phyloP scores from a whole-genome alignment of 2,329 filamentous ascomycete species.

The Monosporascus sp. region DNA sequence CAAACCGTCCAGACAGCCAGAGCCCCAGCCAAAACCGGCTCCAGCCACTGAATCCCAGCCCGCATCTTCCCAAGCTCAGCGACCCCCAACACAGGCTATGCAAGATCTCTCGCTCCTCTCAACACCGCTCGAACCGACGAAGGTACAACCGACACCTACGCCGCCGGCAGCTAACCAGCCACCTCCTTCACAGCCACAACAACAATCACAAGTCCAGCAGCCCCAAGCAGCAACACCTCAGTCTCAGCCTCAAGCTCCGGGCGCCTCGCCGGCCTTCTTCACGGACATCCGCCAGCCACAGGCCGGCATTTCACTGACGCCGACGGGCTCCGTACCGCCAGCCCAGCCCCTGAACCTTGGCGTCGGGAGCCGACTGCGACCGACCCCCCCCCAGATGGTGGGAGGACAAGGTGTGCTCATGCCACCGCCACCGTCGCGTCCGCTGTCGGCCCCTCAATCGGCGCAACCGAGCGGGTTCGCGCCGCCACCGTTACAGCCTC shows the following conservation, averaged over 20 bases:
- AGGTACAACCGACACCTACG: constrained; percentile 29
- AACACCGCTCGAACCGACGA: constrained; percentile 48
- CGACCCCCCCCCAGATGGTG: constrained; percentile 60
- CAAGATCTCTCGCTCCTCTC: constrained; percentile 51
- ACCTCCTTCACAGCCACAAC: constrained; percentile 24
- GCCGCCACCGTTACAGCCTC: constrained; percentile 71
- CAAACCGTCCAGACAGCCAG: constrained; percentile 66
- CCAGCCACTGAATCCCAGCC: constrained; percentile 55
- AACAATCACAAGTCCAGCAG: constrained; percentile 25
- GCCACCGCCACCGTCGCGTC: constrained; percentile 70
- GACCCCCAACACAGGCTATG: constrained; percentile 34
- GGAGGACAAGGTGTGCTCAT: constrained; percentile 60
- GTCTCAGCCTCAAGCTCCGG: constrained; percentile 38
- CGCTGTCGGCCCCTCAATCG: constrained; percentile 82
- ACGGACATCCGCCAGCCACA: constrained; percentile 42
- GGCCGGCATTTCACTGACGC: constrained; percentile 34
- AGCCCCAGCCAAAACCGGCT: constrained; percentile 37
- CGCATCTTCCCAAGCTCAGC: constrained; percentile 24
- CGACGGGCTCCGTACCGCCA: constrained; percentile 35
- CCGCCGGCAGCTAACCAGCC: constrained; percentile 27
- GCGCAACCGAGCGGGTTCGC: constrained; percentile 69
- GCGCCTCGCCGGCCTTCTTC: constrained; percentile 57
- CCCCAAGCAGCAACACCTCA: constrained; percentile 29
- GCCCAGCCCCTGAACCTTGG: constrained; percentile 39
- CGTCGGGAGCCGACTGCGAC: constrained; percentile 57